A percentile compares a stretch with the other conserved stretches of the same genome.
These are phyloP conservation scores for Plasmodium knowlesi DNA, from an alignment of 169 alveolate species.

Conservation along the genomic window DNA sequence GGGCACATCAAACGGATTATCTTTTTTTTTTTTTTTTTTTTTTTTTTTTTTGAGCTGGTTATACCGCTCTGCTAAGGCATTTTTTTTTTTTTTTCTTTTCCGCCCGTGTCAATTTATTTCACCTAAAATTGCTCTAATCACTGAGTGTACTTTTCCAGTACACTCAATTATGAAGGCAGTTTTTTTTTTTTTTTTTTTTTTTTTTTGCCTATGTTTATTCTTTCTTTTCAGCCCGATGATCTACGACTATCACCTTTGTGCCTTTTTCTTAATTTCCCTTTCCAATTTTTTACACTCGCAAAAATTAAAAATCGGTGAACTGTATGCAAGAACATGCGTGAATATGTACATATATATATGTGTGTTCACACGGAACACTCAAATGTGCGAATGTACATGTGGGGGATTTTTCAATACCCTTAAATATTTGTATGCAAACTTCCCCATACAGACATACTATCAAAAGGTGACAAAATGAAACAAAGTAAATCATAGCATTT, in stretches of 20 bases:
- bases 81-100: constrained; percentile 5
- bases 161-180: neutral
- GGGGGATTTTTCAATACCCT: neutral
- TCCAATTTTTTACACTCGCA: neutral
- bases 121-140: neutral
- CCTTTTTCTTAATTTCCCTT: neutral
- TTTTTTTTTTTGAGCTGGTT: neutral
- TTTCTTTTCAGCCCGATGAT: neutral
- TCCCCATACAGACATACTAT: neutral
- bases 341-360: neutral
- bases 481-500: neutral
- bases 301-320: neutral
- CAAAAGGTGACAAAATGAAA: neutral
- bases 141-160: neutral
- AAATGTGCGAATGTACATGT: neutral
- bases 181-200: neutral
- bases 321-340: neutral
- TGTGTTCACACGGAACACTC: neutral
- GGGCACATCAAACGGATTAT: neutral
- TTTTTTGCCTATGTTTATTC: neutral
- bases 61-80: neutral
- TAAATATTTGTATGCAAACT: neutral
- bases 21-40: neutral
- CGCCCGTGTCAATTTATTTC: neutral
- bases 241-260: neutral